A percentile compares a stretch with the other conserved stretches of the same genome.
These are phyloP conservation scores for Arachnopeziza araneosa DNA, from an alignment of 2,329 filamentous ascomycete genomes.

Conservation along the genomic window DNA sequence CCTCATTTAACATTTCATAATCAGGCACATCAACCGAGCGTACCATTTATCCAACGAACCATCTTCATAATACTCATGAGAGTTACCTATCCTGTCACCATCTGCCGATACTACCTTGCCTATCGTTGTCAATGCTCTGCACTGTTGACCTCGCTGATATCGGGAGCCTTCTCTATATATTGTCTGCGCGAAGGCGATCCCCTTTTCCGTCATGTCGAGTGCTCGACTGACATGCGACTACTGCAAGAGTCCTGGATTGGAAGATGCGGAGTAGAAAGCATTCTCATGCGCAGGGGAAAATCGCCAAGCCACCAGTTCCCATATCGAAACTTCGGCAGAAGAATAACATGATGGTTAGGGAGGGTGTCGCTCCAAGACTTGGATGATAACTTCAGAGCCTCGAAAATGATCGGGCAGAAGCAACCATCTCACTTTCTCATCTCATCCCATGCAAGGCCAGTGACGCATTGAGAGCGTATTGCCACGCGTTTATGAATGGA, in stretches of 20 bases:
- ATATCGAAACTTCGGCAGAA: neutral
- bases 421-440: neutral
- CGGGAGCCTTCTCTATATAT: neutral
- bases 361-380: neutral
- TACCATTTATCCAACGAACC: conserved; percentile 18
- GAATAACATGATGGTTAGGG: neutral
- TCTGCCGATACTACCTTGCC: conserved; percentile 1
- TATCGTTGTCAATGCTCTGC: conserved; percentile 2
- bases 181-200: neutral
- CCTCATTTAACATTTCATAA: conserved; percentile 14
- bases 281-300: neutral
- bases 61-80: conserved; percentile 3
- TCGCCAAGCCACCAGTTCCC: neutral
- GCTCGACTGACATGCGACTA: neutral
- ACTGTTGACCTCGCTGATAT: neutral
- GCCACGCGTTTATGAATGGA: neutral
- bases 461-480: neutral
- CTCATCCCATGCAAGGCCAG: neutral
- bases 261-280: neutral
- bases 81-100: conserved; percentile 11
- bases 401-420: neutral
- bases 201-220: neutral
- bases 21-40: conserved; percentile 18
- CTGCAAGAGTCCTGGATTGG: neutral
- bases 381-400: neutral